These are phyloP conservation scores for Pichia sp. DNA, from an alignment of 1,139 yeast genomes.

Conservation along the genomic window DNA sequence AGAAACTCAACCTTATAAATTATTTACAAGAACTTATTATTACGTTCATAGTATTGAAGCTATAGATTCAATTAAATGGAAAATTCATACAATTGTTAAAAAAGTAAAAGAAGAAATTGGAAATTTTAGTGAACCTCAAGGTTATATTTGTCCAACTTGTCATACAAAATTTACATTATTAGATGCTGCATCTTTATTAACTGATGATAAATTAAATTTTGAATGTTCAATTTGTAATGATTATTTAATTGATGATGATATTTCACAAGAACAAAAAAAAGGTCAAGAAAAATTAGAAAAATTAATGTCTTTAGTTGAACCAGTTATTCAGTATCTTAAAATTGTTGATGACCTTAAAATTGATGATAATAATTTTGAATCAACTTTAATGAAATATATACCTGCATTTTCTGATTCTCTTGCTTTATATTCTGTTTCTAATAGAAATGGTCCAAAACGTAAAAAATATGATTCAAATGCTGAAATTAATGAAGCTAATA, in stretches of 20 bases:
- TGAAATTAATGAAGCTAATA: slow-evolving; percentile 31
- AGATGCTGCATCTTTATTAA: slow-evolving; percentile 78
- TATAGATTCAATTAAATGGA: slow-evolving; percentile 94
- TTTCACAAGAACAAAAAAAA: slow-evolving; percentile 72
- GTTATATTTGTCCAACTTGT: slow-evolving; percentile 86
- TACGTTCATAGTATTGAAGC: slow-evolving; percentile 89
- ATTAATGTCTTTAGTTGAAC: slow-evolving; percentile 85
- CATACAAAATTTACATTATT: slow-evolving; percentile 72
- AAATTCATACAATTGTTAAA: slow-evolving; percentile 81
- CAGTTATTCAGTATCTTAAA: slow-evolving; percentile 75
- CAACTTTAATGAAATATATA: slow-evolving; percentile 67
- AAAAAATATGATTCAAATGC: slow-evolving; percentile 17
- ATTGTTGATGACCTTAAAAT: slow-evolving; percentile 79
- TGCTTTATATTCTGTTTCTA: slow-evolving; percentile 54
- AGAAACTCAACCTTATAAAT: slow-evolving; percentile 67
- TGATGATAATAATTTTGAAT: slow-evolving; percentile 84
- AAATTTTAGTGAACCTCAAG: slow-evolving; percentile 84
- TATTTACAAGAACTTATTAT: slow-evolving; percentile 71
- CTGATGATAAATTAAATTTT: slow-evolving; percentile 75
- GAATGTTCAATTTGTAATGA: slow-evolving; percentile 81
- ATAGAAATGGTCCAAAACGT: slow-evolving; percentile 32
- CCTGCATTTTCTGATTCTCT: slow-evolving; percentile 74
- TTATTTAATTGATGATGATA: slow-evolving; percentile 77
- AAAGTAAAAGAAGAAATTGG: slow-evolving; percentile 74
- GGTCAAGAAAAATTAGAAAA: slow-evolving; percentile 79